Conservation (phyloP, 1,284 basidiomycete genomes). For the Marasmius oreades region DNA sequence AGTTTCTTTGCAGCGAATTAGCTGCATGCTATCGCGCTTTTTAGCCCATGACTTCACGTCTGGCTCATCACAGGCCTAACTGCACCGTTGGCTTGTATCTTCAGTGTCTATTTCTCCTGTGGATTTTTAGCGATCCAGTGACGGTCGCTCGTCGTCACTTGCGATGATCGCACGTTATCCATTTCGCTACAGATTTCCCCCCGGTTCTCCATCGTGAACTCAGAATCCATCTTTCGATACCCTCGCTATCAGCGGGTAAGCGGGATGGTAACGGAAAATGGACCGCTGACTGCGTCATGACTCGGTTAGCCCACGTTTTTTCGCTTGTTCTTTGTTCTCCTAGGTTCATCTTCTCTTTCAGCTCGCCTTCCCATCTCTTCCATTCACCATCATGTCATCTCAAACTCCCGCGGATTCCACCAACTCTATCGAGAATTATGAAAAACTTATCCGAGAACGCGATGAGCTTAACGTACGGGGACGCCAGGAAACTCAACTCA, state of each 20-base stretch:
- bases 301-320: not conserved
- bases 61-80: no score
- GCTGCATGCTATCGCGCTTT: not conserved
- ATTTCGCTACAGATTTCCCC: no score
- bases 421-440: not conserved
- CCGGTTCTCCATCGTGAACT: not conserved
- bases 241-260: not conserved
- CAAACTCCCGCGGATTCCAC: not conserved
- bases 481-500: not conserved
- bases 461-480: not conserved
- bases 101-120: not conserved
- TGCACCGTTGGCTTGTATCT: not conserved
- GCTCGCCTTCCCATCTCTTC: not conserved
- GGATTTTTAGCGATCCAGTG: not conserved
- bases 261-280: not conserved
- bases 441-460: not conserved
- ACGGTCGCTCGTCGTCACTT: not conserved
- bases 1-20: not conserved
- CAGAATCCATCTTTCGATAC: not conserved
- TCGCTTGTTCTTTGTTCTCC: not conserved
- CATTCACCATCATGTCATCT: not conserved
- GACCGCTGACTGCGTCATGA: not conserved
- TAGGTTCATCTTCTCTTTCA: no score
- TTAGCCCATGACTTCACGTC: not conserved
- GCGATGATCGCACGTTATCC: no score